Base-by-base conservation (phyloP, 106 monocot species). In the Gastrodia elata region DNA sequence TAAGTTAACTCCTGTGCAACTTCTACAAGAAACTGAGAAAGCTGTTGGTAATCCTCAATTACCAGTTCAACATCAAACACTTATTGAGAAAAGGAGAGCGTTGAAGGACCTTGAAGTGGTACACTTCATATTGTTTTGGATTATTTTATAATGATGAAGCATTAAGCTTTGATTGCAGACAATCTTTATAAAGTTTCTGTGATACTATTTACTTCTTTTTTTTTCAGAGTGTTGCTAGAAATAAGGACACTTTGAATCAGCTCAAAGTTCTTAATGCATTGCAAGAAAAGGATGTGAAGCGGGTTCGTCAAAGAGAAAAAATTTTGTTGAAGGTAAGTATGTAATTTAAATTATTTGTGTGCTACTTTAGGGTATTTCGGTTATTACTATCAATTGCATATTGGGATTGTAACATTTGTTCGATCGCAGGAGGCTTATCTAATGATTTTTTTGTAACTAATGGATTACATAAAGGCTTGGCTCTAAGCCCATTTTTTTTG, bases 11-110 rank as follows among this genome's bases (percentile, higher is more conserved):
- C 98, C 98, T 39, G 86, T 91, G 71, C 93, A 98, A 84, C 84
- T 98, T 69, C 71, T 98, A 26, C 88, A 93, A 82, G 98, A 98
- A 76, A 98, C 98, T 77, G 98, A 93, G 75, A 98, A 93, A 73
- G 88, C 98, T 77, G 98, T 98, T 46, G 98, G 91, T 67, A 74
- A 98, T 82, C 93, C 98, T 75, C 80, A 87, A 57, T 81, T 98
- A 57, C 90, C 90, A 71, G 83, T 88, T 61, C 93, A 88, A 39
- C 98, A 98, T 65, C 74, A 61, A 38, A 68, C 74, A 27, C 93
- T 98, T 68, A 72, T 98, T 75, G 91, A 91, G 28, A 87, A 82
- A 88, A 98, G 98, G 78, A 38, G 67, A 70, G 85, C 87, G 64
- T 36, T 98, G 57, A 98, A 98, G 73, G 87, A 70, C 40, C 88